Base-by-base conservation (phyloP, 2,329 filamentous ascomycete genomes). In the Colletotrichum nymphaeae region DNA sequence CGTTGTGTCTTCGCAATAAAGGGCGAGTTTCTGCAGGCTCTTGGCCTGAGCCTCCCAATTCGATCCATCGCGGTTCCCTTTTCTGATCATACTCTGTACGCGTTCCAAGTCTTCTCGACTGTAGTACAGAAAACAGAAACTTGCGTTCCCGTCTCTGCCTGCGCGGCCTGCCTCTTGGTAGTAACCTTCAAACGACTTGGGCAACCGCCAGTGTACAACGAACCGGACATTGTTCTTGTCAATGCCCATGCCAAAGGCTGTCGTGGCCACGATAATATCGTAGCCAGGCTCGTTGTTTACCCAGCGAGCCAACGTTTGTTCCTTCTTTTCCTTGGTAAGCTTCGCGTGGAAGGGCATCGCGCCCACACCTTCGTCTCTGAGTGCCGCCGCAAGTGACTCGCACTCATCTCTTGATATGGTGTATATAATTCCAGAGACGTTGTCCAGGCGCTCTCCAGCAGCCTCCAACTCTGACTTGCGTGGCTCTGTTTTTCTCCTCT, bases 241-340 rank as follows among this genome's bases (percentile, higher is more conserved):
- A 76, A 98, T 98, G 30, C 96, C 96, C 96, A 98, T 98, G 2
- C 96, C 96, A 78, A 98, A 98, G 0, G 96, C 96, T 1, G 95
- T 98, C 0, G 96, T 98, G 1, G 96, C 96, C 32, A 98, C 95
- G 74, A 98, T 96, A 62, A 98, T 91, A 80, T 97, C 95, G 83
- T 97, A 98, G 1, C 93, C 93, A 30, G 89, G 87, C 67, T 90
- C 89, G 80, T 94, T 93, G 67, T 88, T 87, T 58, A 95, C 91
- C 94, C 94, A 96, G 22, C 89, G 88, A 19, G 88, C 83, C 4
- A 95, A 86, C 1, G 93, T 93, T 72, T 93, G 90, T 76, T 93
- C 92, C 78, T 95, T 95, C 69, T 89, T 87, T 7, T 91, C 86
- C 79, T 92, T 89, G 69, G 90, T 82, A 75, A 97, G 85, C 78